These are phyloP conservation scores for Lodderomyces oxycetoniae DNA, from an alignment of 1,139 yeast species.

Conservation along the genomic window DNA sequence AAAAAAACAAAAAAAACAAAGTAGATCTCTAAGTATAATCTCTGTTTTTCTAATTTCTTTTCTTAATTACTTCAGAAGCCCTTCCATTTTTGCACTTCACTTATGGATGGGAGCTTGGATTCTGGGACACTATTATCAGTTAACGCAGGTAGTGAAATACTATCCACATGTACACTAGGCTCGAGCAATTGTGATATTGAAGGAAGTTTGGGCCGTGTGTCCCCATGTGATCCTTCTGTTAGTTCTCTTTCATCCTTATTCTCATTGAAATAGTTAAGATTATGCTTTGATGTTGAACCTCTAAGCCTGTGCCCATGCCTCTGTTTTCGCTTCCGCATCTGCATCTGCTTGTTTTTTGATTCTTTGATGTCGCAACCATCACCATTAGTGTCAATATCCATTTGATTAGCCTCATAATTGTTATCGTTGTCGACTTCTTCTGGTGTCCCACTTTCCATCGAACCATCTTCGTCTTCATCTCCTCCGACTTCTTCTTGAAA, in stretches of 20 bases:
- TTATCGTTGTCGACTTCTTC: slow-evolving; percentile 1
- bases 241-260: slow-evolving; percentile 1
- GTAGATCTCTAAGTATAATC: too few relatives aligned
- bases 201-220: slow-evolving; percentile 9
- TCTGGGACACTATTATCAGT: slow-evolving; percentile 6
- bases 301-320: slow-evolving; percentile 3
- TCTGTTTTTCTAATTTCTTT: too few relatives aligned
- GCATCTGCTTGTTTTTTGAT: background rate
- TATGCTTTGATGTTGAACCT: background rate
- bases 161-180: slow-evolving; percentile 5
- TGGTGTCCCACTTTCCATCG: slow-evolving; percentile 9
- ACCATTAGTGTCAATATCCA: background rate
- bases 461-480: slow-evolving; percentile 9
- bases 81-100: slow-evolving; percentile 11
- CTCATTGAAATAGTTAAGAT: slow-evolving; percentile 2
- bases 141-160: slow-evolving; percentile 5
- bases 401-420: background rate
- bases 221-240: background rate
- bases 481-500: slow-evolving; percentile 3
- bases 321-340: background rate
- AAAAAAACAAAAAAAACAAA: too few relatives aligned
- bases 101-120: slow-evolving; percentile 9
- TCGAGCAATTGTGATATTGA: slow-evolving; percentile 12
- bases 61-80: too few relatives aligned
- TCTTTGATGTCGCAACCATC: background rate